Percentiles rank a stretch among this genome's conserved stretches.
Evolutionary conservation across 495 filamentous ascomycete genomes (phyloP).

Genomic region (Neurospora sp.): DNA sequence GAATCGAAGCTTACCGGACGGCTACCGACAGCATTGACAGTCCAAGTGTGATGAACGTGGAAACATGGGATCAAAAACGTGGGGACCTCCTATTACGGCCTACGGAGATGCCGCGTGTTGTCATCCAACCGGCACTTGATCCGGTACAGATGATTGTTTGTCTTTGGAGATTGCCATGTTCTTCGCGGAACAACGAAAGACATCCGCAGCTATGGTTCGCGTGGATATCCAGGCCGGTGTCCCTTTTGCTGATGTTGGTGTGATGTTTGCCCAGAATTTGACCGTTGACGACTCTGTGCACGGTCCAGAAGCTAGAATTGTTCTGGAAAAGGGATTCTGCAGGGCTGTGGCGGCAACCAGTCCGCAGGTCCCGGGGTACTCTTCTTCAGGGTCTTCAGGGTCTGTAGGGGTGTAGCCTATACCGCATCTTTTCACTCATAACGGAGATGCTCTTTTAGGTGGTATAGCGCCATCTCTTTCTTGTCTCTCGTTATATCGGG

Average conservation of each 20-base stretch:
- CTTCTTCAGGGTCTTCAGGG: background rate
- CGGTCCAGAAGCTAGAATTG: constrained; percentile 19
- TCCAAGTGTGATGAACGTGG: background rate
- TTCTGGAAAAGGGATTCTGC: constrained; percentile 20
- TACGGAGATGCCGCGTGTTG: background rate
- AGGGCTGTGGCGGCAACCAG: constrained; percentile 15
- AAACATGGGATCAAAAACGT: background rate
- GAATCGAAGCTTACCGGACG: background rate
- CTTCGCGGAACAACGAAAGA: background rate
- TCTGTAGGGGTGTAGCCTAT: background rate
- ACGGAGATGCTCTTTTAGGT: no score
- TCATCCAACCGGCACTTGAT: background rate
- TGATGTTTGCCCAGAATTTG: background rate
- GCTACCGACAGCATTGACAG: background rate
- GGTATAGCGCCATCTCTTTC: background rate
- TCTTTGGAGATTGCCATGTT: background rate
- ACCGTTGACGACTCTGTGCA: constrained; percentile 2
- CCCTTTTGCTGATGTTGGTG: background rate
- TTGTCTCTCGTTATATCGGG: background rate
- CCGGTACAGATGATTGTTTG: background rate
- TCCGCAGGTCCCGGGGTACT: constrained; percentile 8
- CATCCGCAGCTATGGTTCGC: background rate
- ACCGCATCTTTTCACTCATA: background rate
- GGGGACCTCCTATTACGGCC: background rate
- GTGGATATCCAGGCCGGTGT: no score